These are phyloP conservation scores for Brassica juncea DNA, from an alignment of 345 rosid genomes.

Conservation along the genomic window DNA sequence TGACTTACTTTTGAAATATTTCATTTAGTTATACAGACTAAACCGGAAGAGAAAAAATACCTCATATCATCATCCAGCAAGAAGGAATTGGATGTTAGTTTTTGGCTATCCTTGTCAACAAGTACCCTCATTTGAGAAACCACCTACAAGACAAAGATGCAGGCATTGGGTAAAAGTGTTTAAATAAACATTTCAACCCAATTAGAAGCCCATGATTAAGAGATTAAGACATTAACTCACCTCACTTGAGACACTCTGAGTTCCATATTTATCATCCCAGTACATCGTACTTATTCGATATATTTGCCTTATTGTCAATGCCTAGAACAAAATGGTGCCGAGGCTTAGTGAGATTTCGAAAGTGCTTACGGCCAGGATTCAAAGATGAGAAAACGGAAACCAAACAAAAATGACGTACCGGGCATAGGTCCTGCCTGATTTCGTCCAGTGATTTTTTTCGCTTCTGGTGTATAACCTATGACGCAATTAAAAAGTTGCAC, in stretches of 20 bases:
- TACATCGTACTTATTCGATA: slow-evolving; percentile 98
- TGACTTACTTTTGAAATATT: not conserved
- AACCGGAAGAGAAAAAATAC: slow-evolving; percentile 43
- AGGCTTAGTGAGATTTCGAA: slow-evolving; percentile 8
- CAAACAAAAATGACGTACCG: slow-evolving; percentile 50
- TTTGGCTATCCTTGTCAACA: slow-evolving; percentile 77
- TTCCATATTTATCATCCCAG: slow-evolving; percentile 98
- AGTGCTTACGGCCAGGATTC: not conserved
- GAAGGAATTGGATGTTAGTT: slow-evolving; percentile 83
- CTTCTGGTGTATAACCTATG: slow-evolving; percentile 96
- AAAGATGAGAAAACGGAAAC: slow-evolving; percentile 2
- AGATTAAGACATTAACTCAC: slow-evolving; percentile 46
- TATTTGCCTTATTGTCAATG: slow-evolving; percentile 88
- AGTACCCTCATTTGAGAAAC: slow-evolving; percentile 87
- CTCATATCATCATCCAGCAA: slow-evolving; percentile 94
- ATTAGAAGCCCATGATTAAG: not conserved
- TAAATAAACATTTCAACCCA: not conserved
- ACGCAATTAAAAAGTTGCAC: slow-evolving; percentile 21
- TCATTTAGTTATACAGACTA: not conserved
- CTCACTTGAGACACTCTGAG: slow-evolving; percentile 94
- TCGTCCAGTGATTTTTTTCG: slow-evolving; percentile 87
- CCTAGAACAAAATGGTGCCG: slow-evolving; percentile 45
- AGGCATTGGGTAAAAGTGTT: slow-evolving; percentile 12
- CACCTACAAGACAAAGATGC: slow-evolving; percentile 52
- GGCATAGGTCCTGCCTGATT: slow-evolving; percentile 90